Conservation (phyloP, 352 stramenopile genomes). For the Pythium chondricola region DNA sequence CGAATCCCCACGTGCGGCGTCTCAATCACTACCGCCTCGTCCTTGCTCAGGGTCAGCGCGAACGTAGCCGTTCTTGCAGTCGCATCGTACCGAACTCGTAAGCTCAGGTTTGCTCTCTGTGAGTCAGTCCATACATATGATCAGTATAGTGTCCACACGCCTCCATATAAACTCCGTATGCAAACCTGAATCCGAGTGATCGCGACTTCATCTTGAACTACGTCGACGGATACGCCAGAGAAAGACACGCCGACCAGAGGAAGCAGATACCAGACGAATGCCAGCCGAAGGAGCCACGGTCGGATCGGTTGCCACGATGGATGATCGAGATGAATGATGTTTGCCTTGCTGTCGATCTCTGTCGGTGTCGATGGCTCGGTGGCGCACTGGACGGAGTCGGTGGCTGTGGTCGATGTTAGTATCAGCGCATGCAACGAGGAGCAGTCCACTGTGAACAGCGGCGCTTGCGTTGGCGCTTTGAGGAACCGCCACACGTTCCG, state of each 20-base stretch:
- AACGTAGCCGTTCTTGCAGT: no score
- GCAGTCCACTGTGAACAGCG: conserved; percentile 38
- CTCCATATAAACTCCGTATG: no score
- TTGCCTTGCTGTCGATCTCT: conserved; percentile 17
- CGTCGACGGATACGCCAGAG: conserved; percentile 25
- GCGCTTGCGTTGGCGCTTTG: conserved; percentile 29
- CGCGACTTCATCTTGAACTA: conserved; percentile 30
- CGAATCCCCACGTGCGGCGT: no score
- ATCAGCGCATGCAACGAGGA: conserved; percentile 32
- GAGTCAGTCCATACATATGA: no score
- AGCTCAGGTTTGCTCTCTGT: no score
- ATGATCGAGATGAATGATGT: conserved; percentile 32
- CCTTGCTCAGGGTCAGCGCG: no score
- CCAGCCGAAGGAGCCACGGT: conserved; percentile 33
- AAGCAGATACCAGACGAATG: conserved; percentile 27
- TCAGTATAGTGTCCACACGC: background rate
- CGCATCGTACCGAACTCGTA: no score
- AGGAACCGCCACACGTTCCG: conserved; percentile 44
- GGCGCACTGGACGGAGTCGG: background rate
- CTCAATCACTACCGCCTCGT: no score
- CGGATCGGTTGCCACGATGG: conserved; percentile 26
- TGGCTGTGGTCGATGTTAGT: background rate
- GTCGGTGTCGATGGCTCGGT: background rate
- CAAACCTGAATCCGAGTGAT: no score
- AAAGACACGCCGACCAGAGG: conserved; percentile 30